These are phyloP conservation scores for Oehlia diaphana DNA, from an alignment of 192 early-diverging fungal species.

Conservation along the genomic window DNA sequence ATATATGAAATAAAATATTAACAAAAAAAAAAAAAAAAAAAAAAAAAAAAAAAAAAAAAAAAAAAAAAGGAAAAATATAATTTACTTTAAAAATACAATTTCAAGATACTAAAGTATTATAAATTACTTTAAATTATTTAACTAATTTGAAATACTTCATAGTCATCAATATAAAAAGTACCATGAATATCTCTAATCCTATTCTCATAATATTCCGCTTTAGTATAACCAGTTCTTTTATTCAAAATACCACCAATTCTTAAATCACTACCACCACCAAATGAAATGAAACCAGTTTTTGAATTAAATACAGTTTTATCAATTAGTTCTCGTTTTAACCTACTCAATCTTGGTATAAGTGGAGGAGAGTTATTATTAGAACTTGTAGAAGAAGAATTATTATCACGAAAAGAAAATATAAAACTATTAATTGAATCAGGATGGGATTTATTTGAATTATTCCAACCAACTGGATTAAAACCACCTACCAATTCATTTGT, in stretches of 20 bases:
- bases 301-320: neutral
- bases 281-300: neutral
- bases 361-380: neutral
- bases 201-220: neutral
- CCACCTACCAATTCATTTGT: conserved; percentile 20
- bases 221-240: neutral
- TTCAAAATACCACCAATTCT: conserved; percentile 4
- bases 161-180: neutral
- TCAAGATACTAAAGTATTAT: neutral
- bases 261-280: conserved; percentile 6
- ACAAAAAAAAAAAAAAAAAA: neutral
- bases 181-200: conserved; percentile 3
- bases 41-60: neutral
- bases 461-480: conserved; percentile 14
- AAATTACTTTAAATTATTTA: neutral
- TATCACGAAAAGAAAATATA: neutral
- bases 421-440: neutral
- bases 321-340: neutral
- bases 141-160: conserved; percentile 14
- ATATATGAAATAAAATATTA: neutral
- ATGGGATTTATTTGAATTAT: neutral
- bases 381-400: neutral
- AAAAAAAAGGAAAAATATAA: neutral
- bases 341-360: conserved; percentile 7
- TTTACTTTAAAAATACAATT: neutral